Percentiles rank a stretch among this genome's conserved stretches.
Evolutionary conservation across 225 moss, liverwort and hornwort species (phyloP).

Genomic region (Straminergon stramineum): DNA sequence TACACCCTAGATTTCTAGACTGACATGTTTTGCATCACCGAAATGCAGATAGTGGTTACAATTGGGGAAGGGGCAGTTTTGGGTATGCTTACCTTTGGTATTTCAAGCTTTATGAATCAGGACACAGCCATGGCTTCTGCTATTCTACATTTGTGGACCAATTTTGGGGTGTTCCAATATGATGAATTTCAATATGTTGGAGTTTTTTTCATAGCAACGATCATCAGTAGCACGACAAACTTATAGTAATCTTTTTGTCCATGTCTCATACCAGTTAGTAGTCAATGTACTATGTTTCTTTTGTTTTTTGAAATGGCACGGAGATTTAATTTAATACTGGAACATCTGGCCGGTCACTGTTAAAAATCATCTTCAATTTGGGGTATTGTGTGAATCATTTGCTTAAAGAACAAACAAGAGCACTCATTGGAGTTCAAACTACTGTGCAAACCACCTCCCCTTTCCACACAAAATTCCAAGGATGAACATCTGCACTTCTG

Average conservation of each 20-base stretch:
- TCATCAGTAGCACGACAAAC: not conserved
- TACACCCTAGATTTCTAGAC: not conserved
- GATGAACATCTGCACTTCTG: not conserved
- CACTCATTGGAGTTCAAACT: not conserved
- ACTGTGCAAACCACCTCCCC: not conserved
- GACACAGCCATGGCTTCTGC: not conserved
- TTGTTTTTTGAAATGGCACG: not conserved
- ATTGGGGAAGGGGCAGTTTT: not conserved
- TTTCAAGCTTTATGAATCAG: not conserved
- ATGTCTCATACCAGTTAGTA: not conserved
- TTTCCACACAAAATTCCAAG: not conserved
- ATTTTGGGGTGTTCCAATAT: not conserved
- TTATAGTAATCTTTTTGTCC: no score
- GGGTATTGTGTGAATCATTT: not conserved
- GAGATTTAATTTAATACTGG: no score
- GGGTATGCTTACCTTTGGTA: not conserved
- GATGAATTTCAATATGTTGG: not conserved
- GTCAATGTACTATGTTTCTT: not conserved
- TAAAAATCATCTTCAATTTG: not conserved
- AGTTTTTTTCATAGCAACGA: not conserved
- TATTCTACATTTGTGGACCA: not conserved
- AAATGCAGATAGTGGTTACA: not conserved
- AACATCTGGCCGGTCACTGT: accelerated
- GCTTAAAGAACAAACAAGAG: no score
- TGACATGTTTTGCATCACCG: not conserved